Evolutionary conservation across 371 early-diverging fungal genomes (phyloP), one percentile per base, ranked within the genome.

Genomic region (Mucor lusitanicus): DNA sequence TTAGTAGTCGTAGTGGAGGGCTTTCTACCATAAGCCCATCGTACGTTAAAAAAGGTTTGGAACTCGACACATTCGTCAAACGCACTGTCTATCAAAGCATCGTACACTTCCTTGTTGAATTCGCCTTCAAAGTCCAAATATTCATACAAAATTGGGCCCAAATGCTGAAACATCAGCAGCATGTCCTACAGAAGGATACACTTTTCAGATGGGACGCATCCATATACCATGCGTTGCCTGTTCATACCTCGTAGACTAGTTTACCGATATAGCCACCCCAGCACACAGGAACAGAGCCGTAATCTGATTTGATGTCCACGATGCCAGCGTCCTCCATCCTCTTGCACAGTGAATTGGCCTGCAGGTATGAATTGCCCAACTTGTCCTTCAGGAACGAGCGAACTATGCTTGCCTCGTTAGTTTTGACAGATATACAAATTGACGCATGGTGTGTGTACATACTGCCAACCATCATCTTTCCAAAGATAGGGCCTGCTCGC

Each of bases 181-280:
- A 58, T 15, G 35, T 75, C 65, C 76, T 72, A 69, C 23, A 44
- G n/a, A 13, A 6, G 8, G 30, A n/a, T n/a, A n/a, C n/a, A n/a
- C n/a, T n/a, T 21, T 53, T 23, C 7, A 25, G 27, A 9, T 25
- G 11, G 30, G 12, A 3, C 11, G 12, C 1, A 37, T 32, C 5
- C 37, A 37, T 4, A 13, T 12, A 37, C 37, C 37, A 12, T 57
- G 23, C 53, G 32, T 32, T 19, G 59, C 33, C 23, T 19, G 3
- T 54, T 32, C n/a, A 56, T 72, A 75, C 80, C 76, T 81, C 78
- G 56, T 81, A 81, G 12, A 74, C 64, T 37, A 73, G 58, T 40
- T 81, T 81, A 27, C 81, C 81, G 39, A 81, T 39, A 59, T 74
- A 76, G 0, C 81, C 81, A 40, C 81, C 81, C 81, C 81, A 81